phyloP scores from a whole-genome alignment of 2,329 filamentous ascomycete species.

The Stagonosporopsis tanaceti region DNA sequence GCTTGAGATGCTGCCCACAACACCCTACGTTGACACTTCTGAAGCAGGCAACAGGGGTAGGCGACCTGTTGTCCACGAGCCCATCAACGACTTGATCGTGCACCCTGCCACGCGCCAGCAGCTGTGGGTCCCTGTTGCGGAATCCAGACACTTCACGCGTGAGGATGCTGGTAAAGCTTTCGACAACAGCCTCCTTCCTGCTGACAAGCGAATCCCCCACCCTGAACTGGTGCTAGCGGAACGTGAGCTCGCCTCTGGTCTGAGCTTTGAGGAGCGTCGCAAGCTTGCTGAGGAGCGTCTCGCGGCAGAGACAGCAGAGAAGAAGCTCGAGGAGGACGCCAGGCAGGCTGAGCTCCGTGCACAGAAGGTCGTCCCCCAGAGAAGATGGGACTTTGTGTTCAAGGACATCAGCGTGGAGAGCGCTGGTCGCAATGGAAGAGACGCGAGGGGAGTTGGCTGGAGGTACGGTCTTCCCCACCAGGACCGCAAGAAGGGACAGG shows the following conservation, averaged over 20 bases:
- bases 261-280: slow-evolving; percentile 45
- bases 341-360: slow-evolving; percentile 55
- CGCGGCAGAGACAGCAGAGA: slow-evolving; percentile 43
- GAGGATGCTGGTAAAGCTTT: slow-evolving; percentile 71
- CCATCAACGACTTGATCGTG: slow-evolving; percentile 70
- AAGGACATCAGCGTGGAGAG: slow-evolving; percentile 64
- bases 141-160: slow-evolving; percentile 71
- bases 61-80: slow-evolving; percentile 61
- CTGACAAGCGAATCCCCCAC: slow-evolving; percentile 70
- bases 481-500: slow-evolving; percentile 68
- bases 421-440: slow-evolving; percentile 63
- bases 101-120: slow-evolving; percentile 63
- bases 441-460: slow-evolving; percentile 62
- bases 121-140: slow-evolving; percentile 70
- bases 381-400: slow-evolving; percentile 68
- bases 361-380: slow-evolving; percentile 55
- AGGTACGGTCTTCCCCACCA: slow-evolving; percentile 69
- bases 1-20: slow-evolving; percentile 77
- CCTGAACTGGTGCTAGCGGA: slow-evolving; percentile 63
- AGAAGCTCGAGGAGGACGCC: slow-evolving; percentile 51
- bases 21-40: slow-evolving; percentile 53
- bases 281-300: slow-evolving; percentile 43
- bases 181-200: slow-evolving; percentile 64
- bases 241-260: slow-evolving; percentile 45
- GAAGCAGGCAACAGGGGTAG: slow-evolving; percentile 40